Base-by-base conservation (phyloP, 352 stramenopile genomes). In the Globisporangium solare region DNA sequence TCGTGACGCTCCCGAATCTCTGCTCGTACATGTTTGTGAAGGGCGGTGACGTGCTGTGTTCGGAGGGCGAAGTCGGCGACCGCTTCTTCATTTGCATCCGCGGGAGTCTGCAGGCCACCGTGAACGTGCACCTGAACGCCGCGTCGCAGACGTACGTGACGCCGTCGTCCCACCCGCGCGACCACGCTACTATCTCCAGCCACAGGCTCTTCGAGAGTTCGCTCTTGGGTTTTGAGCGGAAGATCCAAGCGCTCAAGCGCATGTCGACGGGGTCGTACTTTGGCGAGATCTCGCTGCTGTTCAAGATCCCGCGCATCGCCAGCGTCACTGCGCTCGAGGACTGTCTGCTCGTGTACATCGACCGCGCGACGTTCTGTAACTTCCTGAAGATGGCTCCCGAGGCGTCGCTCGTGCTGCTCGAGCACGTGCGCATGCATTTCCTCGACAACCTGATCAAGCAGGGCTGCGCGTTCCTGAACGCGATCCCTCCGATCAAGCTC, bases 11-110 rank as follows among this genome's bases (percentile, higher is more conserved):
- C 4, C 78, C 75, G 13, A 85, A 87, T 22, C 70, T 90, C 48
- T 90, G 76, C 60, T 80, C 79, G 55, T 88, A 87, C 51, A 46
- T 75, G 40, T 83, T 81, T 22, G 72, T 87, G n/a, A 64, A 54
- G 2, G 70, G 70, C 45, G 79, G 71, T 1, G 62, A 88, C 18
- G 56, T 71, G 32, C 57, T 90, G 0, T 89, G 75, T 20, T 52
- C 73, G 12, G 76, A 86, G 66, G 76, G 73, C 2, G 79, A 88
- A 54, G 63, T 81, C 27, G 79, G 75, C 20, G 73, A 90, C 35
- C 58, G 66, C 3, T 90, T 90, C 55, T 90, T 83, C 65, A 79
- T 90, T 46, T 90, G 76, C 51, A 79, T 90, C 42, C 73, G 74
- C 43, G 79, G 79, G 0, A 63, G 61, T 14, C 56, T 88, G 6